Evolutionary conservation across 2,329 filamentous ascomycete genomes (phyloP).

Genomic region (Aphanocladium album): DNA sequence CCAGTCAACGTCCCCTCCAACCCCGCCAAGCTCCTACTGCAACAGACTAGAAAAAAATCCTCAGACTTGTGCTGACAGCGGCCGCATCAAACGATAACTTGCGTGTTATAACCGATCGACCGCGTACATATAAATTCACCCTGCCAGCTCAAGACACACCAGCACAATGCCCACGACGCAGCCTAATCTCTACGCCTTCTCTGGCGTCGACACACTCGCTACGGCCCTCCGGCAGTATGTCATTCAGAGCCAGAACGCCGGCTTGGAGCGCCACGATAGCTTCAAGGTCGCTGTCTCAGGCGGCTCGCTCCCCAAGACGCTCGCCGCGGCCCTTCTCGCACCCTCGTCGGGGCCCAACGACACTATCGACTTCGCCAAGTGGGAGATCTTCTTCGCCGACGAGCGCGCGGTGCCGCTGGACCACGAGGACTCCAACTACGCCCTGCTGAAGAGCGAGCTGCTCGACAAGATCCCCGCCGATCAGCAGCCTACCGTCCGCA

Average conservation of each 20-base stretch:
- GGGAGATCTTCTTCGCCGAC: conserved; percentile 98
- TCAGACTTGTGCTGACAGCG: background rate
- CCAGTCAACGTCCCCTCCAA: background rate
- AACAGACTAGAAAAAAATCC: background rate
- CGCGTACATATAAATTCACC: background rate
- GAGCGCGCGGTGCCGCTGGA: conserved; percentile 91
- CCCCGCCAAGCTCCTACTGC: conserved; percentile 1
- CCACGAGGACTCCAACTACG: conserved; percentile 92
- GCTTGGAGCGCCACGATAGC: conserved; percentile 70
- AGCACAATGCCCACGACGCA: conserved; percentile 49
- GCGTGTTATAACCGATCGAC: background rate
- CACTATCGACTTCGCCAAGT: conserved; percentile 71
- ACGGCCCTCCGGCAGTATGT: conserved; percentile 75
- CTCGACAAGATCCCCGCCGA: conserved; percentile 78
- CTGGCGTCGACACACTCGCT: conserved; percentile 64
- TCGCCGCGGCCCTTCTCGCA: conserved; percentile 76
- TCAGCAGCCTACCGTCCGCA: conserved; percentile 65
- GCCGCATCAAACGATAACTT: background rate
- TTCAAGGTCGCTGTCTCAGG: conserved; percentile 95
- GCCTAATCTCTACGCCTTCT: conserved; percentile 76
- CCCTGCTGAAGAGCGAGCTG: conserved; percentile 77
- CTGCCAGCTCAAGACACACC: background rate
- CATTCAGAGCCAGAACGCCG: conserved; percentile 73
- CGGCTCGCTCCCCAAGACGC: conserved; percentile 82
- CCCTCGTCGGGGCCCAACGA: conserved; percentile 49